Percentiles rank a stretch among this genome's conserved stretches.
Conservation (phyloP, 805 yeast species). For the Blastobotrys parvus region DNA sequence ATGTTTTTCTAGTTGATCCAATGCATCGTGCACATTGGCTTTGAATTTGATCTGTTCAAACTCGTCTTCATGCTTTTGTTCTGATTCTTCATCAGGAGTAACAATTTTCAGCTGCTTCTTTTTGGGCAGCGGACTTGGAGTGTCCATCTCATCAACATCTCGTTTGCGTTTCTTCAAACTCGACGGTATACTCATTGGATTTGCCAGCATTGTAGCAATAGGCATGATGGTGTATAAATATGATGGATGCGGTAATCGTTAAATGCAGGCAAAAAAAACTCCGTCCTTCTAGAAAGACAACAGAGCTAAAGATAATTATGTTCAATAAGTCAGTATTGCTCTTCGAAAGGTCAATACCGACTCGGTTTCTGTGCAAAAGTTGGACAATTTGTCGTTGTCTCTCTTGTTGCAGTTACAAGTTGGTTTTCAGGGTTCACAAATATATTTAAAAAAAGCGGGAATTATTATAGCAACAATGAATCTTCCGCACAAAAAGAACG, state of each 20-base stretch:
- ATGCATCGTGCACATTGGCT: slow-evolving; percentile 53
- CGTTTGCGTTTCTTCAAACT: not conserved
- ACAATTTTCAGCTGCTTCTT: not conserved
- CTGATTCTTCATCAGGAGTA: not conserved
- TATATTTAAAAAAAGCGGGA: not conserved
- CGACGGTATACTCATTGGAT: not conserved
- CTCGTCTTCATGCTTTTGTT: not conserved
- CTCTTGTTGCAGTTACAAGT: too few relatives aligned
- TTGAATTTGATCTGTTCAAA: slow-evolving; percentile 14
- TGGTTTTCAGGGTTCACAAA: too few relatives aligned
- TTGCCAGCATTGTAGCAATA: not conserved
- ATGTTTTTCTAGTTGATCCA: slow-evolving; percentile 55
- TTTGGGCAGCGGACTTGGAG: not conserved
- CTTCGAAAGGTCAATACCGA: not conserved
- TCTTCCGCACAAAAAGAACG: too few relatives aligned
- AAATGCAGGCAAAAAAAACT: not conserved
- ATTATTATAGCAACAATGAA: too few relatives aligned
- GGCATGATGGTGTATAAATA: not conserved
- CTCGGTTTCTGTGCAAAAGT: not conserved
- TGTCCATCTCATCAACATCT: not conserved
- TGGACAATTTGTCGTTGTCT: not conserved
- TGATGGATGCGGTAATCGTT: not conserved
- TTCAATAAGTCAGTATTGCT: not conserved
- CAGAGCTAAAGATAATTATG: not conserved
- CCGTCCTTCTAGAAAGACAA: not conserved